Evolutionary conservation across 257 asterid species (phyloP).

Genomic region (Vinca minor): DNA sequence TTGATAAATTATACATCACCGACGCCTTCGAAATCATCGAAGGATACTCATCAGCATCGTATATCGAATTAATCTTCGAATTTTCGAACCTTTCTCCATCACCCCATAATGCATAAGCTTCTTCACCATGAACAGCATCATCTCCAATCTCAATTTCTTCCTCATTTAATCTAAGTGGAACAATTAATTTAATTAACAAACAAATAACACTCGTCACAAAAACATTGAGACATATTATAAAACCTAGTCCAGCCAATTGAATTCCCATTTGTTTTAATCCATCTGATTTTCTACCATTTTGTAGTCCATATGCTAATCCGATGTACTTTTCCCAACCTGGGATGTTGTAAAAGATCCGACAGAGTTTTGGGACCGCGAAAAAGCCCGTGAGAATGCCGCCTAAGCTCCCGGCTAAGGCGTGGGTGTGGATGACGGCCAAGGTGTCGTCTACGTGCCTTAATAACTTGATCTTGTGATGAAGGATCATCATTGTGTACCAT

Average conservation of each 20-base stretch:
- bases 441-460: constrained; percentile 38
- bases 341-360: constrained; percentile 31
- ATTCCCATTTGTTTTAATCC: constrained; percentile 38
- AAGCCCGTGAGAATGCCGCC: constrained; percentile 43
- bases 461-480: constrained; percentile 20
- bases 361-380: constrained; percentile 34
- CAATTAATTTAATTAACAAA: constrained; percentile 25
- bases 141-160: constrained; percentile 34
- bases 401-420: constrained; percentile 39
- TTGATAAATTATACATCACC: background rate
- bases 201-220: constrained; percentile 35
- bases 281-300: constrained; percentile 19
- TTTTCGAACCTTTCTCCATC: constrained; percentile 26
- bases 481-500: constrained; percentile 35
- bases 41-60: constrained; percentile 43
- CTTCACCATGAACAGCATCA: constrained; percentile 38
- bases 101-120: constrained; percentile 27
- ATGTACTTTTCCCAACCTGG: constrained; percentile 38
- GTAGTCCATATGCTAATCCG: constrained; percentile 42
- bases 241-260: constrained; percentile 33
- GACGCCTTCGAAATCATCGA: constrained; percentile 26
- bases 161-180: constrained; percentile 38
- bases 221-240: constrained; percentile 33
- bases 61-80: constrained; percentile 28
- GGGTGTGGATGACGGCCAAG: constrained; percentile 45